Percentiles rank a stretch among this genome's conserved stretches.
Conservation (phyloP, 441 rosid genomes). For the Macaranga tanarius region DNA sequence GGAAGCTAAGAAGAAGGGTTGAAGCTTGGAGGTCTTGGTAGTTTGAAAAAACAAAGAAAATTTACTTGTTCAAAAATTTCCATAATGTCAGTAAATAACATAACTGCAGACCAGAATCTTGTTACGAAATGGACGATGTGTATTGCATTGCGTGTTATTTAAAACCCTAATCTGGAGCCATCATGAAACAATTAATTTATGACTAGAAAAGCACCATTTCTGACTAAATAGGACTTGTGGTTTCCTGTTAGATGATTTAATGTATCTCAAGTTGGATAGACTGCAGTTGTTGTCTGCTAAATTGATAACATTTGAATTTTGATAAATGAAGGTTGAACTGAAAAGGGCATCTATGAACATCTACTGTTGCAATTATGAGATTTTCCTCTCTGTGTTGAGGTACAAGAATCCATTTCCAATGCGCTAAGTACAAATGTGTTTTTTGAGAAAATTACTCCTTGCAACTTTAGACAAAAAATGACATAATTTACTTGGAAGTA, state of each 20-base stretch:
- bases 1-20: not conserved
- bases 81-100: too few relatives aligned
- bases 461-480: not conserved
- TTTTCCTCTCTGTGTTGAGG: conserved; percentile 1
- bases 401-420: not conserved
- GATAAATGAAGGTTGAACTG: not conserved
- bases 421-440: not conserved
- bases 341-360: not conserved
- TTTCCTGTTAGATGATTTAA: not conserved
- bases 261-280: not conserved
- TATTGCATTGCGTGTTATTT: not conserved
- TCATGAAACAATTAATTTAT: not conserved
- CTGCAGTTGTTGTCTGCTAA: not conserved
- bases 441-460: not conserved
- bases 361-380: not conserved
- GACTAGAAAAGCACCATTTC: not conserved
- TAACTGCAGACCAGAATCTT: too few relatives aligned
- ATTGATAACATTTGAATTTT: conserved; percentile 2
- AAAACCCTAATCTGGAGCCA: not conserved
- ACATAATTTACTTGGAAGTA: not conserved
- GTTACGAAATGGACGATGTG: not conserved
- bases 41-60: not conserved
- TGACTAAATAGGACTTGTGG: not conserved
- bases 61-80: too few relatives aligned
- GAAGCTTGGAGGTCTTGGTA: not conserved